Conservation (phyloP, 306 rosid genomes). For the Pyrus betulifolia region DNA sequence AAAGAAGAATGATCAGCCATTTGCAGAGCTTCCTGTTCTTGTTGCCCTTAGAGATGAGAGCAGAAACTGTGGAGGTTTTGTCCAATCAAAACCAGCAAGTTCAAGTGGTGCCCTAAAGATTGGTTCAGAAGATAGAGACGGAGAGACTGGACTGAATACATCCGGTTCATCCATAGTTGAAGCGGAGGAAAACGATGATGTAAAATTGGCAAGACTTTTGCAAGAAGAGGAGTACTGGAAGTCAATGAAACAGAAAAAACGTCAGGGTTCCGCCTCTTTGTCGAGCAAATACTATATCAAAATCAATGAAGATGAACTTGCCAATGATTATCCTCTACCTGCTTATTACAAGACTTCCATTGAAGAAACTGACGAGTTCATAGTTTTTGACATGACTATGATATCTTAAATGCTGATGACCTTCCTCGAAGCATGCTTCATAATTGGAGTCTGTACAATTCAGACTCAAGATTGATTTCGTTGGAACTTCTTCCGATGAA, state of each 20-base stretch:
- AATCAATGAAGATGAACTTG: slow-evolving; percentile 90
- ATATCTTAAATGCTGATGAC: slow-evolving; percentile 43
- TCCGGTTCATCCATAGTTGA: slow-evolving; percentile 19
- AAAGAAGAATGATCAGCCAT: slow-evolving; percentile 46
- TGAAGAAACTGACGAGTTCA: slow-evolving; percentile 68
- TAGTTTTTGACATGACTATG: slow-evolving; percentile 56
- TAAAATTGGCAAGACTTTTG: slow-evolving; percentile 64
- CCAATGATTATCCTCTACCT: slow-evolving; percentile 89
- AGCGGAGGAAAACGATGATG: slow-evolving; percentile 59
- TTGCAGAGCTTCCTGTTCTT: slow-evolving; percentile 62
- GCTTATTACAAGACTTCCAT: slow-evolving; percentile 69
- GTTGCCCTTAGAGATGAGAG: slow-evolving; percentile 58
- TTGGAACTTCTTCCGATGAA: slow-evolving; percentile 98
- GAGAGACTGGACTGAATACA: slow-evolving; percentile 15
- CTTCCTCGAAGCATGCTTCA: slow-evolving; percentile 86
- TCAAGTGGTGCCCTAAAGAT: slow-evolving; percentile 50
- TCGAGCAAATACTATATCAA: slow-evolving; percentile 66
- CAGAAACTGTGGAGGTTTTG: slow-evolving; percentile 30
- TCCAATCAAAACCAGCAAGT: slow-evolving; percentile 23
- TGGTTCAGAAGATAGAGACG: slow-evolving; percentile 7
- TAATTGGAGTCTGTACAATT: slow-evolving; percentile 82
- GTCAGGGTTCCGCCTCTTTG: slow-evolving; percentile 28
- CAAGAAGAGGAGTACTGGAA: slow-evolving; percentile 87
- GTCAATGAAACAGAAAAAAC: slow-evolving; percentile 58
- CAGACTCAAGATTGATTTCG: slow-evolving; percentile 79